Percentiles rank a stretch among this genome's conserved stretches.
These are phyloP conservation scores for Stereum hirsutum DNA, from an alignment of 1,284 basidiomycete genomes.

Conservation along the genomic window DNA sequence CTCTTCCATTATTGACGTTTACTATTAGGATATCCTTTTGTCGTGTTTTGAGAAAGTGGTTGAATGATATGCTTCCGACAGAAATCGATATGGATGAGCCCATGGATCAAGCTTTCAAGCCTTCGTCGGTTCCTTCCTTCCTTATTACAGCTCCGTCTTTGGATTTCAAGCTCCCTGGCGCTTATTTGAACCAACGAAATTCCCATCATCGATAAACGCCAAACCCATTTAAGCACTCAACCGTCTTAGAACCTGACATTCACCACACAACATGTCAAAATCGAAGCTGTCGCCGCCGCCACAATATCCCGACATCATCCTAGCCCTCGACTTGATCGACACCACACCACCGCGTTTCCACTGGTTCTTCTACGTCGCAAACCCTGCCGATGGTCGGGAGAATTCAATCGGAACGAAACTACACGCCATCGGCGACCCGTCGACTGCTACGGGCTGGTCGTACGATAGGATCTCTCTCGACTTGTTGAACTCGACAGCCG, in stretches of 20 bases:
- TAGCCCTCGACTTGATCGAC: not conserved
- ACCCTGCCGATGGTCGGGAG: not conserved
- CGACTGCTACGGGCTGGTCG: not conserved
- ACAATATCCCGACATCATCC: not conserved
- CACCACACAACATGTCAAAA: no score
- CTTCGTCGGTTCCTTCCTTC: no score
- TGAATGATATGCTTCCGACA: no score
- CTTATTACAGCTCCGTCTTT: no score
- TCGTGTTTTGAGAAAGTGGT: no score
- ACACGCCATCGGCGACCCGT: not conserved
- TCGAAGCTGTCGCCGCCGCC: no score
- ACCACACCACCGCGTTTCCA: not conserved
- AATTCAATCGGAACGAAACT: not conserved
- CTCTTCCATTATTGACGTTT: not conserved
- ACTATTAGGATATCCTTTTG: not conserved
- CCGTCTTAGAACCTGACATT: no score
- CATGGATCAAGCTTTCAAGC: no score
- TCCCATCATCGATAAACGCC: not conserved
- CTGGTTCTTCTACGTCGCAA: not conserved
- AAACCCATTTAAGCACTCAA: no score
- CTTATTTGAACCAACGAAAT: not conserved
- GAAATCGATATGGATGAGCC: no score
- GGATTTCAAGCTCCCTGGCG: not conserved
- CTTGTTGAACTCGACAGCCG: not conserved
- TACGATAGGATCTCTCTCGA: not conserved